These are phyloP conservation scores for Phenoliferia sp. DNA, from an alignment of 1,284 basidiomycete genomes.

Conservation along the genomic window DNA sequence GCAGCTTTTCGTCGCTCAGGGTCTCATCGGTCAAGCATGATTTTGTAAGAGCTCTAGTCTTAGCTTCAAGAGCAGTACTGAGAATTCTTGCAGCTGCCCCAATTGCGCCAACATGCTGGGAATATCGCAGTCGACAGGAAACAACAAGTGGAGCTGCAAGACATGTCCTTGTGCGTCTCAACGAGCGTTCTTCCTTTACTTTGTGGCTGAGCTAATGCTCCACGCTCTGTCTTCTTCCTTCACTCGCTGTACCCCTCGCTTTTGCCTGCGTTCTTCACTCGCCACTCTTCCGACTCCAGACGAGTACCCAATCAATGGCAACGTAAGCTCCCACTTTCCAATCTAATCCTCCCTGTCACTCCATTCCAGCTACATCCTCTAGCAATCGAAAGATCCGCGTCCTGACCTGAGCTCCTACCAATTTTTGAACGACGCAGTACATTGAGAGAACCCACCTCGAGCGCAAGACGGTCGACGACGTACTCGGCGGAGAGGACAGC, in stretches of 20 bases:
- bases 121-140: conserved; percentile 57
- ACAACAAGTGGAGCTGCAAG: conserved; percentile 87
- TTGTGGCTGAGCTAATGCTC: not conserved
- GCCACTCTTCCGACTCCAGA: conserved; percentile 39
- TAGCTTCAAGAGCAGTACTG: not conserved
- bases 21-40: too few relatives aligned
- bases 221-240: not conserved
- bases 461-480: conserved; percentile 86
- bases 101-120: conserved; percentile 89
- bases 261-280: not conserved
- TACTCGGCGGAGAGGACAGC: conserved; percentile 84
- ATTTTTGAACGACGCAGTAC: conserved; percentile 63
- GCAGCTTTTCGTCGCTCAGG: too few relatives aligned
- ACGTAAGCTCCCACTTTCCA: conserved; percentile 50
- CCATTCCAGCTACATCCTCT: not conserved
- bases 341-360: conserved; percentile 1
- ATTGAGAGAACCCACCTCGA: conserved; percentile 69
- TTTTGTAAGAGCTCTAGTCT: not conserved
- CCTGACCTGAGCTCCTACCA: too few relatives aligned
- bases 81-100: conserved; percentile 64
- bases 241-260: not conserved
- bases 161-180: conserved; percentile 64
- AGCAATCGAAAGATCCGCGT: too few relatives aligned
- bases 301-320: conserved; percentile 79
- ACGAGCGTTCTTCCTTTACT: not conserved